phyloP scores from a whole-genome alignment of 73 alveolate species.

The Halteria grandinella region DNA sequence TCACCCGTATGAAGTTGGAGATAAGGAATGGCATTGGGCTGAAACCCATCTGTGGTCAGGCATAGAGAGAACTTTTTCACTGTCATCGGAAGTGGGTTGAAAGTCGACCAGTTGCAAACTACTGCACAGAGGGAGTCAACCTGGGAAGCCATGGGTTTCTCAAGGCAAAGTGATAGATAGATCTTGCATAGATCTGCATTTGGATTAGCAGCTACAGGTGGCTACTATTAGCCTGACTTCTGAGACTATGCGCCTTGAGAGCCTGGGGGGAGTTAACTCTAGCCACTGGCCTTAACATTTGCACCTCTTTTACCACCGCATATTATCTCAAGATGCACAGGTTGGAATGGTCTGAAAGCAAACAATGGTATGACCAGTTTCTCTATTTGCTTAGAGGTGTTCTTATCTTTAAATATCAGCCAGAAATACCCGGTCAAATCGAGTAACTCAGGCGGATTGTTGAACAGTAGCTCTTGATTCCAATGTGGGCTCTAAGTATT shows the following conservation, averaged over 20 bases:
- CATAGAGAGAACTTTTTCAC: constrained; percentile 86
- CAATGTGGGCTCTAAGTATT: constrained; percentile 95
- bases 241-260: too few relatives aligned
- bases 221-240: too few relatives aligned
- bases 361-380: constrained; percentile 87
- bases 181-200: too few relatives aligned
- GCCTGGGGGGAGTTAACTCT: too few relatives aligned
- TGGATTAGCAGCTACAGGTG: too few relatives aligned
- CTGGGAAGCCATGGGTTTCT: constrained; percentile 76
- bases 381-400: constrained; percentile 88
- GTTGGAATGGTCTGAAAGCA: constrained; percentile 92
- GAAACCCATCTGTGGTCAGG: constrained; percentile 90
- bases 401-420: constrained; percentile 88
- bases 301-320: constrained; percentile 80
- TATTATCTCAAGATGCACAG: constrained; percentile 90
- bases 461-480: constrained; percentile 93
- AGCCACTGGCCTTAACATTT: constrained; percentile 82
- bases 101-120: constrained; percentile 90
- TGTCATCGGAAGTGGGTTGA: constrained; percentile 91
- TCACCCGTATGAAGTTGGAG: constrained; percentile 83
- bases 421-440: constrained; percentile 95
- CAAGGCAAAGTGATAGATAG: constrained; percentile 86
- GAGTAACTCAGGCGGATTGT: constrained; percentile 88
- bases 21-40: constrained; percentile 84
- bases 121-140: constrained; percentile 92